Percentiles rank a stretch among this genome's conserved stretches.
These are phyloP conservation scores for Globisporangium rhizosaccharum DNA, from an alignment of 352 stramenopile species.

Conservation along the genomic window DNA sequence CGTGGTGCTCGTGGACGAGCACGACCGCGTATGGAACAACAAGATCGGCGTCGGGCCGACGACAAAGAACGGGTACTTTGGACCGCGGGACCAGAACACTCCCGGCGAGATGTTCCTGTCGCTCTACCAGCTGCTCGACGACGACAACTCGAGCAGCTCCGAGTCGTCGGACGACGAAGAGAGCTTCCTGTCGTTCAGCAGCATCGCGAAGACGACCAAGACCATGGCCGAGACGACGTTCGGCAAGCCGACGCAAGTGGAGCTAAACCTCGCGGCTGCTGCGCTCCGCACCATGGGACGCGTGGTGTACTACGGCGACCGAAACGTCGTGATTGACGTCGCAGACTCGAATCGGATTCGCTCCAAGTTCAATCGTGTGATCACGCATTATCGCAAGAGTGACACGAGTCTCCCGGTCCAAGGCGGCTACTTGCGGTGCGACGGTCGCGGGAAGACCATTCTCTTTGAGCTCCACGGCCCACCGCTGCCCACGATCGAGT, in stretches of 20 bases:
- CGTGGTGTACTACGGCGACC: slow-evolving; percentile 77
- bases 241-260: slow-evolving; percentile 46
- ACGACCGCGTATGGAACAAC: slow-evolving; percentile 78
- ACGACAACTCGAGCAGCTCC: slow-evolving; percentile 37
- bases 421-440: slow-evolving; percentile 67
- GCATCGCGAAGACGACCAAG: slow-evolving; percentile 53
- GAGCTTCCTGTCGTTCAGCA: slow-evolving; percentile 62
- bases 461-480: slow-evolving; percentile 66
- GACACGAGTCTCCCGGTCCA: slow-evolving; percentile 39
- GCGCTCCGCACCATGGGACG: slow-evolving; percentile 54
- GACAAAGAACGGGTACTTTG: slow-evolving; percentile 78
- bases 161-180: slow-evolving; percentile 56
- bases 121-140: slow-evolving; percentile 56
- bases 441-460: slow-evolving; percentile 68
- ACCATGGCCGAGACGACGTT: slow-evolving; percentile 68
- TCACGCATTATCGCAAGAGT: slow-evolving; percentile 76
- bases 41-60: slow-evolving; percentile 74
- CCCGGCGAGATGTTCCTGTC: slow-evolving; percentile 79
- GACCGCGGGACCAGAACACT: slow-evolving; percentile 58
- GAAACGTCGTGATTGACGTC: slow-evolving; percentile 75
- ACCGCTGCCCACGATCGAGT: slow-evolving; percentile 40
- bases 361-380: slow-evolving; percentile 81
- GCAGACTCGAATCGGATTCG: slow-evolving; percentile 75
- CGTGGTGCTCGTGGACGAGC: slow-evolving; percentile 70
- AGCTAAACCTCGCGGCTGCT: slow-evolving; percentile 41